phyloP scores from a whole-genome alignment of 2,329 filamentous ascomycete genomes.

The Pestalotiopsis sp. region DNA sequence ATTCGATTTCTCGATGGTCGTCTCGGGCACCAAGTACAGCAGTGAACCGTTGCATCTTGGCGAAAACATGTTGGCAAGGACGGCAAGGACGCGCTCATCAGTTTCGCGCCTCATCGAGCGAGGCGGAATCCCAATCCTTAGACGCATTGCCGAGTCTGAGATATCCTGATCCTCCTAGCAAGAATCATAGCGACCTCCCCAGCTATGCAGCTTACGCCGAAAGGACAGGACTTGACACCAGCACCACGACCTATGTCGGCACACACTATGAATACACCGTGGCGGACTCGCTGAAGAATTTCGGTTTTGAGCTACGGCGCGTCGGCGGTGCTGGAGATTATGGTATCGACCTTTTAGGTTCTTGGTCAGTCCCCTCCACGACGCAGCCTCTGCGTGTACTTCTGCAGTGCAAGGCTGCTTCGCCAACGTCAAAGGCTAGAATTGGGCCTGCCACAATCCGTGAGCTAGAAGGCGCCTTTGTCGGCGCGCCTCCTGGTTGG shows the following conservation, averaged over 20 bases:
- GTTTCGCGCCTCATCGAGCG: neutral
- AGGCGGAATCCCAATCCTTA: constrained; percentile 5
- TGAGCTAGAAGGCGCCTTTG: constrained; percentile 81
- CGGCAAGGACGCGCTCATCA: neutral
- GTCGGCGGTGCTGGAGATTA: constrained; percentile 68
- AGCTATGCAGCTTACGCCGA: constrained; percentile 68
- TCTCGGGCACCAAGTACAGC: neutral
- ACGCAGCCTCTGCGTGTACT: constrained; percentile 47
- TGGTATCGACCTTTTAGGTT: constrained; percentile 75
- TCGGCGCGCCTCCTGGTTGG: constrained; percentile 75
- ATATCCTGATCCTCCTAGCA: constrained; percentile 48
- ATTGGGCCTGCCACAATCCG: constrained; percentile 63
- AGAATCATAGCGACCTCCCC: constrained; percentile 63
- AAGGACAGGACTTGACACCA: constrained; percentile 54
- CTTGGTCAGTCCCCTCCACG: constrained; percentile 61
- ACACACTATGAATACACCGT: constrained; percentile 79
- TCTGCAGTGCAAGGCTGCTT: constrained; percentile 71
- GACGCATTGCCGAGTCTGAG: constrained; percentile 26
- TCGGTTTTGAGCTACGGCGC: constrained; percentile 67
- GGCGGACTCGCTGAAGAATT: constrained; percentile 53
- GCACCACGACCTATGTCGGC: constrained; percentile 67
- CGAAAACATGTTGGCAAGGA: neutral
- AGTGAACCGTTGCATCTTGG: neutral
- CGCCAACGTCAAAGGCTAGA: constrained; percentile 35
- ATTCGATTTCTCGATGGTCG: neutral